phyloP scores from a whole-genome alignment of 2,329 filamentous ascomycete genomes.

The Aspergillus sp. region DNA sequence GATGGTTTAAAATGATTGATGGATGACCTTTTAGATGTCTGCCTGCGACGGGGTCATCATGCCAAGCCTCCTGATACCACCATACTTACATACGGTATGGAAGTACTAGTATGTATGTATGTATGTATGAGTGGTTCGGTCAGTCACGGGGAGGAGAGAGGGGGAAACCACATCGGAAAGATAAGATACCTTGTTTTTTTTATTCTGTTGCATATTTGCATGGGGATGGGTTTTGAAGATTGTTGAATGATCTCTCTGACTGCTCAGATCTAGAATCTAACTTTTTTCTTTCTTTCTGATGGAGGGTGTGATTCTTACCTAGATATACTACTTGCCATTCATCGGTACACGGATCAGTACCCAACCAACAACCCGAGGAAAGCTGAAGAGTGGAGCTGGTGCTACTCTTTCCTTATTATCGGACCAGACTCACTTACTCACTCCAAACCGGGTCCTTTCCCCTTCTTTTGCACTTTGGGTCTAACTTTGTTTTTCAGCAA shows the following conservation, averaged over 20 bases:
- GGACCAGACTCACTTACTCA: background rate
- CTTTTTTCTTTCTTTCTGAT: too few relatives aligned
- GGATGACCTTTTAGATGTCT: background rate
- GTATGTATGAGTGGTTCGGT: background rate
- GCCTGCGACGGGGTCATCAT: background rate
- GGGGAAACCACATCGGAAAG: background rate
- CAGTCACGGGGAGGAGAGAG: background rate
- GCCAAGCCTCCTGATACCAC: slow-evolving; percentile 1
- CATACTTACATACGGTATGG: background rate
- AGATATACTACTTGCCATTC: background rate
- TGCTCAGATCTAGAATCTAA: too few relatives aligned
- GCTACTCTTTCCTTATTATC: background rate
- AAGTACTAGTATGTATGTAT: background rate
- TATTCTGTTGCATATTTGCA: background rate
- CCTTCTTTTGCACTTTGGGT: background rate
- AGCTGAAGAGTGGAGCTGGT: background rate
- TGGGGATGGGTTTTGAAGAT: background rate
- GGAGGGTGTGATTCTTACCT: too few relatives aligned
- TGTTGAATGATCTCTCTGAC: background rate
- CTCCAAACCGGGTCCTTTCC: background rate
- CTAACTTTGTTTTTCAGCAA: background rate
- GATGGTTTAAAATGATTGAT: background rate
- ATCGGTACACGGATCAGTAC: background rate
- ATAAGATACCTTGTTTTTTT: background rate
- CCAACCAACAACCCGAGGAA: background rate